These are phyloP conservation scores for Ophiocordyceps camponoti-saundersi DNA, from an alignment of 2,329 filamentous ascomycete species.

Conservation along the genomic window DNA sequence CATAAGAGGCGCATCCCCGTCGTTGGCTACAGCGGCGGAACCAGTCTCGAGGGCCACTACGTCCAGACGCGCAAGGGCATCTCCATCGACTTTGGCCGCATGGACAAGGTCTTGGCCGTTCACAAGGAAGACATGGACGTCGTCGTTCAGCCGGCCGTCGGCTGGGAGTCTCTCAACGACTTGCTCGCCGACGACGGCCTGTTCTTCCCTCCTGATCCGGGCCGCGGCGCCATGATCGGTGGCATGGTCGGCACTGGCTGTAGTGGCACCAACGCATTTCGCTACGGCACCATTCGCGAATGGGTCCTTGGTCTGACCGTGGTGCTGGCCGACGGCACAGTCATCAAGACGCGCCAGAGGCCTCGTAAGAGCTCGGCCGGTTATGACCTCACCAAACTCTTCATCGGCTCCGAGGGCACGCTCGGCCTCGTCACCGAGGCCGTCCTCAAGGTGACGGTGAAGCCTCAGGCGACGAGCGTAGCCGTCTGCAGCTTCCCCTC, in stretches of 20 bases:
- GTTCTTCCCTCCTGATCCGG: slow-evolving; percentile 86
- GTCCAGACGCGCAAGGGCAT: slow-evolving; percentile 68
- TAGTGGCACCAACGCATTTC: slow-evolving; percentile 75
- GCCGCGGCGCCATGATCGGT: slow-evolving; percentile 82
- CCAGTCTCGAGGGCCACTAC: slow-evolving; percentile 79
- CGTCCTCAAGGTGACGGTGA: slow-evolving; percentile 69
- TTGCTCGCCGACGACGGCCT: slow-evolving; percentile 54
- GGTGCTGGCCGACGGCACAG: slow-evolving; percentile 74
- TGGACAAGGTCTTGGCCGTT: slow-evolving; percentile 64
- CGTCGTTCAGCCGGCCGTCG: slow-evolving; percentile 63
- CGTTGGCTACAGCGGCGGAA: slow-evolving; percentile 74
- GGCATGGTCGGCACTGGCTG: slow-evolving; percentile 66
- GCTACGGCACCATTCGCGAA: slow-evolving; percentile 88
- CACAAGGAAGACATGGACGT: slow-evolving; percentile 66
- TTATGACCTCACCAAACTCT: slow-evolving; percentile 78
- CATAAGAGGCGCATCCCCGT: slow-evolving; percentile 68
- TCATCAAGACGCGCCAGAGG: slow-evolving; percentile 77
- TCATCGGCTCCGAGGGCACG: slow-evolving; percentile 84
- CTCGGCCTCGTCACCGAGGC: slow-evolving; percentile 85
- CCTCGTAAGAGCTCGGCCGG: slow-evolving; percentile 82
- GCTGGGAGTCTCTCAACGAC: slow-evolving; percentile 78
- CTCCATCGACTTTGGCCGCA: slow-evolving; percentile 70
- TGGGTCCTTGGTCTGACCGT: slow-evolving; percentile 82
- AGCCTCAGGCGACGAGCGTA: slow-evolving; percentile 63
- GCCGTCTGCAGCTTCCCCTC: slow-evolving; percentile 47